Base-by-base conservation (phyloP, 83 land plant species). In the Picea abies region DNA sequence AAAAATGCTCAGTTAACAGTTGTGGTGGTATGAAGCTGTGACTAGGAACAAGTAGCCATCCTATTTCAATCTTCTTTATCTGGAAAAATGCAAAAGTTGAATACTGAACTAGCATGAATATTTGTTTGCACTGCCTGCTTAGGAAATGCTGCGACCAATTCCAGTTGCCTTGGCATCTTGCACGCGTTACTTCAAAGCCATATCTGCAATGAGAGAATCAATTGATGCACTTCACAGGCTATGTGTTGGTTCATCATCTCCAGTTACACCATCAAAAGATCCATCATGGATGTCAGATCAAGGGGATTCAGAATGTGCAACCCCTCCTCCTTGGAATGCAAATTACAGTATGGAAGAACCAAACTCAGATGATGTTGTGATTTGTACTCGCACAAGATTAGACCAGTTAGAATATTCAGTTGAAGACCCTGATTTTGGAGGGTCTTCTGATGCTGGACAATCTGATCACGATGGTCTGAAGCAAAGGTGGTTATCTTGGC, bases 81-180 rank as follows among this genome's bases (percentile, higher is more conserved):
- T 52, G 77, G 58, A 47, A 41, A 37, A 72, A 0, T n/a, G 4
- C 7, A n/a, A 22, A 44, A 76, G 52, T 32, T 47, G 22, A 23
- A 23, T 76, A 26, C 78, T 52, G 23, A 76, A 76, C 20, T 49
- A 52, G 61, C 56, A 49, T 22, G 3, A 49, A 23, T 23, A 5
- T 17, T 76, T 76, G 2, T 6, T 76, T 76, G 26, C 23, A 25
- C 25, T 60, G 4, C 35, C n/a, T 76, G 41, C 69, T 60, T 78
- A 94, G 97, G 99, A 97, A 88, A 86, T 97, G 93, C 85, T 96
- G 65, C 88, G 98, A 17, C 99, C 99, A 29, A 97, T 97, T 84
- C 99, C 97, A 61, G 93, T 95, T 82, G 99, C 99, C 80, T 82
- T 97, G 39, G 98, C 98, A 67, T 96, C 99, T 71, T 97, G 99